A percentile compares a stretch with the other conserved stretches of the same genome.
These are phyloP conservation scores for Exidia glandulosa DNA, from an alignment of 768 basidiomycete species.

Conservation along the genomic window DNA sequence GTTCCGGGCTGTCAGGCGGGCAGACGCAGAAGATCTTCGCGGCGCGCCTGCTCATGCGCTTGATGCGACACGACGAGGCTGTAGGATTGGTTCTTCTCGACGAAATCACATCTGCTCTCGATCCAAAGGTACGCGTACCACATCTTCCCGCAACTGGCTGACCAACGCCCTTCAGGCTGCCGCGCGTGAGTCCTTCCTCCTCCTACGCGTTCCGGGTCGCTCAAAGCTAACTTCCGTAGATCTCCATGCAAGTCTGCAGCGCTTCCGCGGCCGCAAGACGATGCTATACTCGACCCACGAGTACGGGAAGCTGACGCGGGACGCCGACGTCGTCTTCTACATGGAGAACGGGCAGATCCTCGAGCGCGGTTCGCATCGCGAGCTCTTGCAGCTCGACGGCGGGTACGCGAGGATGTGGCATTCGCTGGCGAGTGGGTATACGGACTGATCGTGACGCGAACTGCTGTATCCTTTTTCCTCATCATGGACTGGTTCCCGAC, in stretches of 20 bases:
- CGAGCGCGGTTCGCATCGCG: constrained; percentile 31
- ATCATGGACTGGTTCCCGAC: too few relatives aligned
- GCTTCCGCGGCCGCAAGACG: background rate
- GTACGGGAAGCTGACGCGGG: constrained; percentile 1
- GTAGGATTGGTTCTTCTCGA: constrained; percentile 61
- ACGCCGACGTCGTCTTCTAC: constrained; percentile 2
- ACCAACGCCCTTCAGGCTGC: background rate
- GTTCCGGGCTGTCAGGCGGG: constrained; percentile 48
- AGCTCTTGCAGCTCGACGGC: constrained; percentile 41
- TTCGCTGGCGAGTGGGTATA: constrained; percentile 60
- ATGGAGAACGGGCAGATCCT: background rate
- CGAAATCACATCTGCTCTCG: constrained; percentile 30
- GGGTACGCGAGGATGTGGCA: constrained; percentile 67
- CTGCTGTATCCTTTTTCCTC: background rate
- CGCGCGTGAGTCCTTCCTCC: background rate
- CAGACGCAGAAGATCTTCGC: constrained; percentile 67
- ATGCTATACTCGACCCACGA: constrained; percentile 1
- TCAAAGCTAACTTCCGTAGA: background rate
- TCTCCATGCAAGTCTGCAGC: background rate
- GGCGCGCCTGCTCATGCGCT: constrained; percentile 42
- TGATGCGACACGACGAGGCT: constrained; percentile 29
- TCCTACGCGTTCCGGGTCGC: background rate
- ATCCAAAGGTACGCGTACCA: background rate
- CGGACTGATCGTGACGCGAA: background rate
- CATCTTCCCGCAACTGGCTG: background rate